Conservation (phyloP, 441 rosid species). For the Lepidium campestre region DNA sequence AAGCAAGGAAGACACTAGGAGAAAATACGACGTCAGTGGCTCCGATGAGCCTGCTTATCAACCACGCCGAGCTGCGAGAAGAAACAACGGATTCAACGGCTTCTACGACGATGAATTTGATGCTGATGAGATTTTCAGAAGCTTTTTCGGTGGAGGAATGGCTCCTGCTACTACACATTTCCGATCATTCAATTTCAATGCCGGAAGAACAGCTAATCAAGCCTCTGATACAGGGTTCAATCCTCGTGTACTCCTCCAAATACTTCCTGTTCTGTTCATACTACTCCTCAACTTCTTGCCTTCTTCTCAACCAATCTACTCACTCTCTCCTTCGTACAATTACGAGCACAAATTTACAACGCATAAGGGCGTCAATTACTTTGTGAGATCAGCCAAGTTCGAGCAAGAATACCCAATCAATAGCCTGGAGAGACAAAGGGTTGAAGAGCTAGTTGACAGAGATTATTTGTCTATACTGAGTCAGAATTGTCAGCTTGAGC, state of each 20-base stretch:
- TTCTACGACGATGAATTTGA: slow-evolving; percentile 75
- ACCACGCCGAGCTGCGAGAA: slow-evolving; percentile 33
- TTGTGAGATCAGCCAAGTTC: slow-evolving; percentile 65
- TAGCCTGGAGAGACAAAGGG: slow-evolving; percentile 38
- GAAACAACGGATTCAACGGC: slow-evolving; percentile 42
- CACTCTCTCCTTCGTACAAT: slow-evolving; percentile 65
- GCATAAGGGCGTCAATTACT: slow-evolving; percentile 64
- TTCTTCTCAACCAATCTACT: slow-evolving; percentile 61
- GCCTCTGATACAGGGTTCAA: slow-evolving; percentile 61
- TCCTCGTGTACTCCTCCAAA: slow-evolving; percentile 54
- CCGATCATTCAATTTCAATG: slow-evolving; percentile 59
- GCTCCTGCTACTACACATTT: slow-evolving; percentile 69
- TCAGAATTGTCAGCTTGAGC: slow-evolving; percentile 77
- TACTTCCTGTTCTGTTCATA: slow-evolving; percentile 71
- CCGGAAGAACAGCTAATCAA: slow-evolving; percentile 49
- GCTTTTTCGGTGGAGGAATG: slow-evolving; percentile 89
- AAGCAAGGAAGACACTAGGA: slow-evolving; percentile 58
- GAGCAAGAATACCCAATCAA: slow-evolving; percentile 67
- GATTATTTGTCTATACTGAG: slow-evolving; percentile 59
- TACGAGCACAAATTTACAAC: slow-evolving; percentile 72
- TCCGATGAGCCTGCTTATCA: slow-evolving; percentile 71
- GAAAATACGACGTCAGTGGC: slow-evolving; percentile 69
- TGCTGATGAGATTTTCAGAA: slow-evolving; percentile 90
- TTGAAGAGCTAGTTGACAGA: slow-evolving; percentile 65
- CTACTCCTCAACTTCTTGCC: slow-evolving; percentile 72